Base-by-base conservation (phyloP, 345 rosid genomes). In the Lenwebbia sp. region DNA sequence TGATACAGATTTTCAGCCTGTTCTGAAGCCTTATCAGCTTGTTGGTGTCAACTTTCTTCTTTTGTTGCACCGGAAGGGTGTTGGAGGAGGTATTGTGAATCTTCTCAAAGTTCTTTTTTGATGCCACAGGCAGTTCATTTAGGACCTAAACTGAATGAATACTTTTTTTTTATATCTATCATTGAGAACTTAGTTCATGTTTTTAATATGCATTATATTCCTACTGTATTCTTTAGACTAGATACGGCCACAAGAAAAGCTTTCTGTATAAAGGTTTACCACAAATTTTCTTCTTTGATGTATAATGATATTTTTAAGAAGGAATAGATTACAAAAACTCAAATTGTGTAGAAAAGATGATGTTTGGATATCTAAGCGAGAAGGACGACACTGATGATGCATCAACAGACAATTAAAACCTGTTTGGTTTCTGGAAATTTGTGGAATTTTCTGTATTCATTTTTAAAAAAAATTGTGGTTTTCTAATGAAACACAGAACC, bases 41-140 rank as follows among this genome's bases (percentile, higher is more conserved):
- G 98, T 95, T 86, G 99, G 99, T 82, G 99, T 97, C 86, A 97
- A 95, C 88, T 97, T 97, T 93, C 99, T 97, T 91, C 98, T 97
- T 87, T 85, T 95, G n/a, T 87, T 97, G 90, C 92, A 97, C 74
- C 90, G 94, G 78, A 96, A 94, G 92, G 92, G 96, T 76, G 92
- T 97, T 57, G 98, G 94, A 37, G 99, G 98, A 94, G 99, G 99
- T 97, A 50, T 28, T 15, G 13, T 78, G 10, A 75, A 50, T 15
- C 84, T 28, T 76, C 47, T 56, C 26, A 21, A 54, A 25, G 9
- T 83, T 76, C 13, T 22, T n/a, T 60, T 65, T 41, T 11, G 13
- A 40, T 62, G 17, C 22, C 41, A 49, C 13, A 14, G 13, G 23
- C 37, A 28, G 40, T 82, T 82, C 56, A 49, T 54, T 82, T 70